Base-by-base conservation (phyloP, 441 rosid genomes). In the Gossypium gossypioides region DNA sequence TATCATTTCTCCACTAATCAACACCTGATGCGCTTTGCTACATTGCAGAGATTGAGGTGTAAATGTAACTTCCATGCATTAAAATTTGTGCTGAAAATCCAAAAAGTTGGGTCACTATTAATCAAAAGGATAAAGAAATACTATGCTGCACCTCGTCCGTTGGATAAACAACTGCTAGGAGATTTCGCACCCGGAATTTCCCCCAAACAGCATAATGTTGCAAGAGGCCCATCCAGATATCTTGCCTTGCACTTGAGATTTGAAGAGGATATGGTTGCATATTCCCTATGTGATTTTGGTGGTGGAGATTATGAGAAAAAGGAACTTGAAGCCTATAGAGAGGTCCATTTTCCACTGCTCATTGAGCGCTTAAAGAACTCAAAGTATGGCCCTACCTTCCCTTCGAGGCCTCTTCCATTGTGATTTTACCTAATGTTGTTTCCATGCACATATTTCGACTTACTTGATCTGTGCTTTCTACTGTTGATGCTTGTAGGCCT, bases 261-360 rank as follows among this genome's bases (percentile, higher is more conserved):
- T 73, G 99, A 95, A 82, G 89, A 79, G 78, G 99, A 95, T 78
- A 95, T 95, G 97, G 89, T 95, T 75, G 99, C 98, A 37, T 92
- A 92, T 78, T 95, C 96, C 67, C 81, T 80, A 3, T 95, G 97
- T 69, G 95, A 91, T 72, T 95, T 91, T 44, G 98, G 97, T 66
- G 99, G 98, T 8, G 91, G 97, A 32, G 84, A 82, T 78, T 51
- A 74, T 1, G 99, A 95, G 83, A 83, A 71, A 74, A 84, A 67
- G 74, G 95, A 95, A 80, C 97, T 95, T 75, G 86, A 86, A 77
- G 82, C 89, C 15, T 95, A 91, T 82, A 80, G 99, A 48, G 88
- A 89, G 69, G 81, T 77, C 44, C 99, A 92, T 78, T 95, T 95
- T 78, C 96, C 99, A 74, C 83, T 91, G 72, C 86, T 92, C 4